Base-by-base conservation (phyloP, 768 basidiomycete species). In the Pluteus cervinus region DNA sequence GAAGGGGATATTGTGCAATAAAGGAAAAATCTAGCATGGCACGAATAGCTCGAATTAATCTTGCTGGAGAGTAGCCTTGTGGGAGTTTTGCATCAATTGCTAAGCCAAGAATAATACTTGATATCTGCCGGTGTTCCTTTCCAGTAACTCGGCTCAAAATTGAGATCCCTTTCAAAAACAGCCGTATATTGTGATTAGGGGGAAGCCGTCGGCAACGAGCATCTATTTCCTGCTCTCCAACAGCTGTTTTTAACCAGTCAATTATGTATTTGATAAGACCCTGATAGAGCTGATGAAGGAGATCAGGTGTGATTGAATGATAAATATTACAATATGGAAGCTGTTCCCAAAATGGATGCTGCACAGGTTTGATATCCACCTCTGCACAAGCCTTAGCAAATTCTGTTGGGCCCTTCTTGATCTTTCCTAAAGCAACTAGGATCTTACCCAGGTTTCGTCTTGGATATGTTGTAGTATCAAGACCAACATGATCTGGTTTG, bases 81-180 rank as follows among this genome's bases (percentile, higher is more conserved):
- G 35, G 35, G 5, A 42, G 26, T 2, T 6, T 4, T 2, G 24
- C 14, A n/a, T 37, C 39, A 21, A 49, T 53, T 20, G 55, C 38
- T 6, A 65, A 30, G 3, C 52, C 48, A 11, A 56, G 30, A 26
- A 65, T 44, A 12, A 57, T 34, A 10, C 39, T 30, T 37, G 54
- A 46, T 29, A 64, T 58, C 26, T 51, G 49, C 29, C 57, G 49
- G 42, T 65, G 61, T 46, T 72, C 62, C 0, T 49, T 55, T 3
- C 68, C 69, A 0, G 57, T 65, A 45, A 64, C 59, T 32, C 59
- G 60, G 2, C 57, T 56, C 2, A 72, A 43, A 0, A 38, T 29
- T 4, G 57, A 57, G 16, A 69, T 66, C 0, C 68, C 68, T 6
- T 59, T 55, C 6, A 39, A 41, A 46, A 71, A 69, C 24, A 60